phyloP scores from a whole-genome alignment of 192 early-diverging fungal genomes.

The Podila epigama region DNA sequence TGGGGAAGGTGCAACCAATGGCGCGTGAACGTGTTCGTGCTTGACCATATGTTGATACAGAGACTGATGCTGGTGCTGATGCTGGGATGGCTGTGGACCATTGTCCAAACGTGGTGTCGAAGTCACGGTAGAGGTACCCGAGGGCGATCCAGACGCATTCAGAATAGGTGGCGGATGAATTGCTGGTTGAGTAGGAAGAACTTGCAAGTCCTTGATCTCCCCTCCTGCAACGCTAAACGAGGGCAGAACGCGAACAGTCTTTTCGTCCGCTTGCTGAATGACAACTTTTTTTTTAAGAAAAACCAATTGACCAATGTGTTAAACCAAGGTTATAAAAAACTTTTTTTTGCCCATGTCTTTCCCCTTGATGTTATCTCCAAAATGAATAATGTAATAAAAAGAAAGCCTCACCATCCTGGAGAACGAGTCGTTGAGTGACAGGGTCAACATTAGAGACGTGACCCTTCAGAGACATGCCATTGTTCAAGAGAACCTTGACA shows the following conservation, averaged over 20 bases:
- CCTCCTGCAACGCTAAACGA: slow-evolving; percentile 65
- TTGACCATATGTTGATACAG: slow-evolving; percentile 2
- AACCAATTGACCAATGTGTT: background rate
- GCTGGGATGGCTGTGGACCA: background rate
- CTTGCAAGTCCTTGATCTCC: slow-evolving; percentile 72
- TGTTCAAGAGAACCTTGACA: slow-evolving; percentile 60
- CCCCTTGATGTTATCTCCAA: background rate
- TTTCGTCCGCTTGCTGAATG: slow-evolving; percentile 48
- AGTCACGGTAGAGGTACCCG: slow-evolving; percentile 8
- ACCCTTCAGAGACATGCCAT: slow-evolving; percentile 61
- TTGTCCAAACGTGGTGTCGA: slow-evolving; percentile 18
- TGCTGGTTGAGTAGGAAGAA: slow-evolving; percentile 49
- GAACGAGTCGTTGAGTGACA: slow-evolving; percentile 65
- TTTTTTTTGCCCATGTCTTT: background rate
- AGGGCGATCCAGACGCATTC: background rate
- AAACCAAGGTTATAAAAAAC: background rate
- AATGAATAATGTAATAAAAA: background rate
- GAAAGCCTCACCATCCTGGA: slow-evolving; percentile 60
- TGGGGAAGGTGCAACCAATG: slow-evolving; percentile 17
- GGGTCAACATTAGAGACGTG: slow-evolving; percentile 67
- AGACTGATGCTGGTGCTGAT: slow-evolving; percentile 4
- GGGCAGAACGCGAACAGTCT: slow-evolving; percentile 30
- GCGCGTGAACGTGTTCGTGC: slow-evolving; percentile 23
- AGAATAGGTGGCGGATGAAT: slow-evolving; percentile 8
- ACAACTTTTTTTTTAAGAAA: slow-evolving; percentile 14